Evolutionary conservation across 352 stramenopile genomes (phyloP), one percentile per base, ranked within the genome.

Genomic region (Globisporangium cederbergense): DNA sequence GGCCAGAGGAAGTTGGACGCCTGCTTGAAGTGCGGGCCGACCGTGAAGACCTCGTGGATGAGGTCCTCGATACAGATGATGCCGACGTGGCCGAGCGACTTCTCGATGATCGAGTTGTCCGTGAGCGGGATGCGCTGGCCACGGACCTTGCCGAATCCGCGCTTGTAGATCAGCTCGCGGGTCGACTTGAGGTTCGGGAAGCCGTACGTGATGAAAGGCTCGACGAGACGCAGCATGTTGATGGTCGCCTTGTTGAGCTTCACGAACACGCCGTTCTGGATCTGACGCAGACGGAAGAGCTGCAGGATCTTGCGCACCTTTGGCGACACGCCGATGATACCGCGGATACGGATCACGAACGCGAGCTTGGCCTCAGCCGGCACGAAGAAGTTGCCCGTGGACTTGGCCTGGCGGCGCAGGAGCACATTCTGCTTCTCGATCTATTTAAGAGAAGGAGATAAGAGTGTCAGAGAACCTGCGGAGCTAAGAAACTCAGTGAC

Each of bases 1-100:
- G 98, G 97, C 97, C 97, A 99, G 64, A 99, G 88, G 84, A 99
- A 99, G 96, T 99, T 99, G 65, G 97, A 96, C 55, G 93, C 97
- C 72, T 98, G 72, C 91, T 99, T 99, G 94, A 99, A 99, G 91
- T 99, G 76, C 60, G 97, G 95, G 72, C 98, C 97, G 64, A 99
- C 93, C 65, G 97, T 99, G 93, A 91, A 98, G 69, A 99, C 97
- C 81, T 99, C 97, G 89, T 99, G 97, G 79, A 99, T 98, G 55
- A 99, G 73, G 81, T 99, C 97, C 63, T 99, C 97, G 67, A 98
- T 94, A 90, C 98, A 99, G 78, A 98, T 97, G 76, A 99, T 98
- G 62, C 97, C 97, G 66, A 93, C 79, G 70, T 98, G 84, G 70
- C 90, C 94, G 63, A 99, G 89, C 62, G 84, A 93, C 64, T 98